phyloP scores from a whole-genome alignment of 2,329 filamentous ascomycete genomes.

The Corynespora cassiicola region DNA sequence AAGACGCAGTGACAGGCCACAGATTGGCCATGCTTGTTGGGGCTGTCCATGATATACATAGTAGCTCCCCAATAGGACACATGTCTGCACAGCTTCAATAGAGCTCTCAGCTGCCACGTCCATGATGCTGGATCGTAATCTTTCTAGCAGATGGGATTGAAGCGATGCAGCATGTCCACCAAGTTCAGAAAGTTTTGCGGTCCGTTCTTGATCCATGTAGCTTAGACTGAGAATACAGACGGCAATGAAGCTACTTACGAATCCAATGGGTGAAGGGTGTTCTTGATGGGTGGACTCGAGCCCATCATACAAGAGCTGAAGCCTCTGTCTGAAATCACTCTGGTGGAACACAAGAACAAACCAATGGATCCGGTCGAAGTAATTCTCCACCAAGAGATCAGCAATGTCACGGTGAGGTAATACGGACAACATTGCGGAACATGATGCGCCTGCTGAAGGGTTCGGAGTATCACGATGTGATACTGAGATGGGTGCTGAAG shows the following conservation, averaged over 20 bases:
- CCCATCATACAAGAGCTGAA: constrained; percentile 42
- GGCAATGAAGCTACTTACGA: constrained; percentile 48
- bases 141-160: too few relatives aligned
- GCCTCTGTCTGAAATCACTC: constrained; percentile 45
- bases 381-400: constrained; percentile 51
- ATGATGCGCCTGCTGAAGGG: too few relatives aligned
- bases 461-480: too few relatives aligned
- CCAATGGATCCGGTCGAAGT: constrained; percentile 53
- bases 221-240: constrained; percentile 42
- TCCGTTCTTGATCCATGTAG: neutral
- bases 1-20: constrained; percentile 47
- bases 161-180: too few relatives aligned
- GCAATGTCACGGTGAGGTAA: too few relatives aligned
- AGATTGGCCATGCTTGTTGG: constrained; percentile 46
- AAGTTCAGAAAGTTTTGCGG: too few relatives aligned
- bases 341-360: constrained; percentile 53
- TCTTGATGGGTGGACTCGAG: constrained; percentile 41
- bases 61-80: constrained; percentile 49
- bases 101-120: constrained; percentile 50
- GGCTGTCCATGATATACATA: constrained; percentile 52
- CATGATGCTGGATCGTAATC: too few relatives aligned
- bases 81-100: constrained; percentile 46
- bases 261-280: too few relatives aligned
- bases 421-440: too few relatives aligned
- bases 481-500: too few relatives aligned